phyloP scores from a whole-genome alignment of 2,329 filamentous ascomycete species.

The Colletotrichum liriopes region DNA sequence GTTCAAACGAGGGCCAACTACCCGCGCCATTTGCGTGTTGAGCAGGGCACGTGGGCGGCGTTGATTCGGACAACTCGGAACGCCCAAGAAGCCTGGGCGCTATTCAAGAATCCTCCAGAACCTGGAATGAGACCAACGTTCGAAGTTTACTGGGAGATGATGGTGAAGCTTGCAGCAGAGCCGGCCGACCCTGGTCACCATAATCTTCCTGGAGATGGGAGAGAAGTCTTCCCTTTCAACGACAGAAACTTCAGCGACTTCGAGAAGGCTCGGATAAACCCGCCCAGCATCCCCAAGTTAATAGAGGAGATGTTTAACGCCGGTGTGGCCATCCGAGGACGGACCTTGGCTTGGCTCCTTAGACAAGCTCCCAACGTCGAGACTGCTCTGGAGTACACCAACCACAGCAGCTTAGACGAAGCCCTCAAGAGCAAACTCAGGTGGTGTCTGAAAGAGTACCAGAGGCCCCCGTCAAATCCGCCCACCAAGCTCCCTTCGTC shows the following conservation, averaged over 20 bases:
- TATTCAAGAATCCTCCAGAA: slow-evolving; percentile 58
- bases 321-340: slow-evolving; percentile 55
- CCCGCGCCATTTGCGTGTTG: slow-evolving; percentile 7
- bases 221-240: slow-evolving; percentile 53
- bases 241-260: slow-evolving; percentile 73
- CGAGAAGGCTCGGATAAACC: slow-evolving; percentile 73
- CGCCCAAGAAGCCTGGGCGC: slow-evolving; percentile 73
- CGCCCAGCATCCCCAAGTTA: slow-evolving; percentile 72
- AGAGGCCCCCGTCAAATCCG: neutral
- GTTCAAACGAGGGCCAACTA: slow-evolving; percentile 62
- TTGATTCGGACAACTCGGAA: slow-evolving; percentile 73
- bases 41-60: slow-evolving; percentile 64
- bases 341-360: slow-evolving; percentile 34
- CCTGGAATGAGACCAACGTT: slow-evolving; percentile 54
- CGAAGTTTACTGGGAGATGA: slow-evolving; percentile 72
- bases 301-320: slow-evolving; percentile 71
- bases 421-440: slow-evolving; percentile 8
- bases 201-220: slow-evolving; percentile 45
- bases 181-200: slow-evolving; percentile 45
- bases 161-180: slow-evolving; percentile 67
- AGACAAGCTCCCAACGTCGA: slow-evolving; percentile 32
- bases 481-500: neutral
- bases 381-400: slow-evolving; percentile 49
- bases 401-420: slow-evolving; percentile 42
- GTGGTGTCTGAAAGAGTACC: neutral